These are phyloP conservation scores for Thraustochytrium striatum DNA, from an alignment of 352 stramenopile species.

Conservation along the genomic window DNA sequence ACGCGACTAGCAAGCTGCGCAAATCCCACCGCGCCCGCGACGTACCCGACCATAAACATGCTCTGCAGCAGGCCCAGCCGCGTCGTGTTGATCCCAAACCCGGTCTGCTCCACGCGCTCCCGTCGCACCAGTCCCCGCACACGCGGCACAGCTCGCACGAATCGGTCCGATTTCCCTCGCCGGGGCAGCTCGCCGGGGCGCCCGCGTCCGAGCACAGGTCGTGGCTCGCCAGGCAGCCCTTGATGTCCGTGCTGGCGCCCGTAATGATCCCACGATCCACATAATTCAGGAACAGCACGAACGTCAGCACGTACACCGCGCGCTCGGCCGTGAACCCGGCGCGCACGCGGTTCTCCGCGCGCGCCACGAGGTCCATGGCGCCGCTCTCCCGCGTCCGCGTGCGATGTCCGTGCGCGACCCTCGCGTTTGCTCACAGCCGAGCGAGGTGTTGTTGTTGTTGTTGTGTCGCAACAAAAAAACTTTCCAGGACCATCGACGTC, in stretches of 20 bases:
- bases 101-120: conserved; percentile 21
- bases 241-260: conserved; percentile 80
- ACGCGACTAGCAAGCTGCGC: conserved; percentile 78
- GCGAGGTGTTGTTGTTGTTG: too few relatives aligned
- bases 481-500: too few relatives aligned
- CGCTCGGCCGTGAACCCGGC: conserved; percentile 27
- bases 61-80: conserved; percentile 29
- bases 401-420: too few relatives aligned
- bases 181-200: not conserved
- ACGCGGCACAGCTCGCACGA: conserved; percentile 29
- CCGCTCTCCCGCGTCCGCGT: too few relatives aligned
- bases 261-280: conserved; percentile 90
- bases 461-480: too few relatives aligned
- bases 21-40: conserved; percentile 79
- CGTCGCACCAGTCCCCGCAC: conserved; percentile 26
- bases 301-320: conserved; percentile 71
- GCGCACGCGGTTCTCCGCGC: too few relatives aligned
- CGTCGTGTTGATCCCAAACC: conserved; percentile 31
- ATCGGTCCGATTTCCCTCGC: not conserved
- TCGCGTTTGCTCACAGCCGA: too few relatives aligned
- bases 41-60: conserved; percentile 88
- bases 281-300: conserved; percentile 88
- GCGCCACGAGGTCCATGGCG: too few relatives aligned
- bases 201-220: conserved; percentile 2
- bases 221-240: conserved; percentile 63